These are phyloP conservation scores for Hypomontagnella submonticulosa DNA, from an alignment of 495 filamentous ascomycete genomes.

Conservation along the genomic window DNA sequence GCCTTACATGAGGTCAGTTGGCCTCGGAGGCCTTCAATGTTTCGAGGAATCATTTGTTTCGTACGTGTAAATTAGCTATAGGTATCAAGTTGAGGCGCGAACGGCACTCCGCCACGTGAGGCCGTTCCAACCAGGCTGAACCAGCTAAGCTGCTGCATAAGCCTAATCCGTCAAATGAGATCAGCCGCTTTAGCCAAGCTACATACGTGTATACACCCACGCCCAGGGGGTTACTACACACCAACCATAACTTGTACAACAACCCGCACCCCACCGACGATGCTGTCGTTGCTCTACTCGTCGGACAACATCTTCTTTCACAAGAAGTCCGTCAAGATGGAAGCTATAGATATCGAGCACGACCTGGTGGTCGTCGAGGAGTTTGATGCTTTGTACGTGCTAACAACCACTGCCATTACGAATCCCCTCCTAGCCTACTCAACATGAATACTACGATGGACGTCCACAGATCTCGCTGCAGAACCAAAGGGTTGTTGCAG, in stretches of 20 bases:
- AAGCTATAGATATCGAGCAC: slow-evolving; percentile 50
- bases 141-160: slow-evolving; percentile 41
- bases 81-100: slow-evolving; percentile 31
- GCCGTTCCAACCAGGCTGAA: slow-evolving; percentile 33
- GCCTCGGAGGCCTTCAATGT: slow-evolving; percentile 12
- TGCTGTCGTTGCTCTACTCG: slow-evolving; percentile 40
- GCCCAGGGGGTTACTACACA: slow-evolving; percentile 15
- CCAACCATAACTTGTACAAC: slow-evolving; percentile 21
- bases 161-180: slow-evolving; percentile 24
- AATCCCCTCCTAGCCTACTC: slow-evolving; percentile 10
- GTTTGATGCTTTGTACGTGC: slow-evolving; percentile 60
- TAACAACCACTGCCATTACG: slow-evolving; percentile 34
- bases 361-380: slow-evolving; percentile 57
- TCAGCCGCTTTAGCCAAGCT: slow-evolving; percentile 1
- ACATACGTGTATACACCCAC: slow-evolving; percentile 24
- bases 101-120: slow-evolving; percentile 43
- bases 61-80: slow-evolving; percentile 39
- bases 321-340: slow-evolving; percentile 35
- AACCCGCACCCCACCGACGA: slow-evolving; percentile 32
- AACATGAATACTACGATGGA: slow-evolving; percentile 17
- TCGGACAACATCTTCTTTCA: slow-evolving; percentile 17
- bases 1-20: slow-evolving; percentile 37
- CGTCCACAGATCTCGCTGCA: slow-evolving; percentile 29
- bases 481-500: slow-evolving; percentile 25
- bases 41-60: slow-evolving; percentile 16